Conservation (phyloP, 805 yeast species). For the Yamadazyma tumulicola region DNA sequence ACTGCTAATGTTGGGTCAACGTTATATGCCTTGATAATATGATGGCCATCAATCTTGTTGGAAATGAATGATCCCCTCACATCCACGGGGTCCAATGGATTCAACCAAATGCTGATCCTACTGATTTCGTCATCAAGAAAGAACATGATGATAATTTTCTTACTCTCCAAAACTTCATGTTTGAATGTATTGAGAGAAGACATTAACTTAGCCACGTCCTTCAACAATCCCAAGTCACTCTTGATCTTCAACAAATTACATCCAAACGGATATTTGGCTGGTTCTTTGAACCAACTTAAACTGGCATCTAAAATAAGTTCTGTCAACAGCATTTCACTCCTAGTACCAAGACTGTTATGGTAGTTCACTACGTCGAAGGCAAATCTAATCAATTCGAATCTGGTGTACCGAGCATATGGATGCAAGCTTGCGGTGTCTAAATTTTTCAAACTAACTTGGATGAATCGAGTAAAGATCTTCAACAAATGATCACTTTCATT, state of each 20-base stretch:
- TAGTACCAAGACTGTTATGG: conserved; percentile 49
- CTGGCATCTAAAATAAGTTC: conserved; percentile 59
- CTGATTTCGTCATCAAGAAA: conserved; percentile 76
- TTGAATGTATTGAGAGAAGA: conserved; percentile 19
- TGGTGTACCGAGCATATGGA: conserved; percentile 70
- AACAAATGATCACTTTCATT: conserved; percentile 68
- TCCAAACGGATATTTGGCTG: conserved; percentile 76
- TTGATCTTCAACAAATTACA: conserved; percentile 69
- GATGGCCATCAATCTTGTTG: conserved; percentile 31
- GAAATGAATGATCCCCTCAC: conserved; percentile 34
- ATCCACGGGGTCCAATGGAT: conserved; percentile 49
- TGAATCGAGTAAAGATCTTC: conserved; percentile 62
- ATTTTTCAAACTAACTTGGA: conserved; percentile 51
- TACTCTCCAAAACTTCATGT: conserved; percentile 35
- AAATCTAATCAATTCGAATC: conserved; percentile 72
- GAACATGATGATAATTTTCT: conserved; percentile 52
- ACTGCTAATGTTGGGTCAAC: conserved; percentile 73
- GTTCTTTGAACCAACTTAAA: conserved; percentile 71
- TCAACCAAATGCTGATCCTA: conserved; percentile 73
- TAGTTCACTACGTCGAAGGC: conserved; percentile 61
- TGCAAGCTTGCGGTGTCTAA: conserved; percentile 66
- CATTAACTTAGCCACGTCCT: conserved; percentile 43
- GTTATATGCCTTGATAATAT: conserved; percentile 56
- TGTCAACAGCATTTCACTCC: conserved; percentile 44
- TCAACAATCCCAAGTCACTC: conserved; percentile 61